Conservation (phyloP, 2,329 filamentous ascomycete species). For the Stagonosporopsis vannaccii region DNA sequence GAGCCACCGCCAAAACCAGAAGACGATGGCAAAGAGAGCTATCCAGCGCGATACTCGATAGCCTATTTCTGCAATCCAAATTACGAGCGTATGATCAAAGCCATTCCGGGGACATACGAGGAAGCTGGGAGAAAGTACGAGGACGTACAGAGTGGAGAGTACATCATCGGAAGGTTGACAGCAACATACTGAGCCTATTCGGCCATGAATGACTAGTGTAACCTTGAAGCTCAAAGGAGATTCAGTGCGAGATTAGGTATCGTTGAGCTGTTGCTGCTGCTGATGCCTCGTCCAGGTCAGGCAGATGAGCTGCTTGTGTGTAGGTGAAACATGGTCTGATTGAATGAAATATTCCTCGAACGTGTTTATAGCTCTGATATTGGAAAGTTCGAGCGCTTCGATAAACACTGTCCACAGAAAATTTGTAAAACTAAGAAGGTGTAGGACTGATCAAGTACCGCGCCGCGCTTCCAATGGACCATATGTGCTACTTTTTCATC, state of each 20-base stretch:
- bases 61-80: constrained; percentile 95
- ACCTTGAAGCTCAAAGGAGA: neutral
- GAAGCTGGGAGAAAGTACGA: constrained; percentile 78
- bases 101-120: constrained; percentile 78
- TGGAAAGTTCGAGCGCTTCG: neutral
- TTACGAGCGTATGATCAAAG: constrained; percentile 76
- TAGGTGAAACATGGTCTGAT: neutral
- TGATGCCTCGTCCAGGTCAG: neutral
- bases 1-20: constrained; percentile 69
- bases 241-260: neutral
- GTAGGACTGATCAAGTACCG: neutral
- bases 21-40: constrained; percentile 59
- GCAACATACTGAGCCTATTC: constrained; percentile 64
- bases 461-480: too few relatives aligned
- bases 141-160: constrained; percentile 79
- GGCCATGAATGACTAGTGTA: neutral
- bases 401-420: neutral
- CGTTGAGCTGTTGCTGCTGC: too few relatives aligned
- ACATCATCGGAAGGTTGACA: constrained; percentile 77
- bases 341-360: neutral
- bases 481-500: too few relatives aligned
- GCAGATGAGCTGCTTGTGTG: neutral
- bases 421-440: neutral
- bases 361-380: neutral
- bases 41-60: constrained; percentile 82